A percentile compares a stretch with the other conserved stretches of the same genome.
Evolutionary conservation across 768 basidiomycete species (phyloP).

Genomic region (Leccinum variicolor): DNA sequence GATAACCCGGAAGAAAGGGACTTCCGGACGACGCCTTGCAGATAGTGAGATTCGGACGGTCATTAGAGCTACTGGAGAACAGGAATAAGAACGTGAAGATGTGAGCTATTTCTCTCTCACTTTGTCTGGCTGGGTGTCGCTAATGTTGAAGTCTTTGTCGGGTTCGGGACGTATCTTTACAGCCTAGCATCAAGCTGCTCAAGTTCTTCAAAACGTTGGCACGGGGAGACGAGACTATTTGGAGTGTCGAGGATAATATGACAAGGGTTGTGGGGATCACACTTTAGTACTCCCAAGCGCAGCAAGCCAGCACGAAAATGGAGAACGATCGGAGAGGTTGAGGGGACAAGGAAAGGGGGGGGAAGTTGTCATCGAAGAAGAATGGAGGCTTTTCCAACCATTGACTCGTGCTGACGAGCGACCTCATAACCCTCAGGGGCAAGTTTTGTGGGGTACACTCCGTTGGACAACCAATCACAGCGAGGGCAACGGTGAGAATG

Average conservation of each 20-base stretch:
- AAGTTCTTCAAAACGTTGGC: slow-evolving; percentile 30
- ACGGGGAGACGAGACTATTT: slow-evolving; percentile 11
- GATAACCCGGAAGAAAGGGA: slow-evolving; percentile 8
- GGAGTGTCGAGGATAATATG: background rate
- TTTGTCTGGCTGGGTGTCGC: background rate
- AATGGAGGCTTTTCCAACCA: too few species aligned
- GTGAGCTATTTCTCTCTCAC: slow-evolving; percentile 22
- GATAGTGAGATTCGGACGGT: slow-evolving; percentile 32
- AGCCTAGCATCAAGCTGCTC: slow-evolving; percentile 36
- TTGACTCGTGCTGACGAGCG: too few species aligned
- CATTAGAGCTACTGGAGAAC: slow-evolving; percentile 24
- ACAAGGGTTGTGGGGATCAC: slow-evolving; percentile 8
- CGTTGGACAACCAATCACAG: too few species aligned
- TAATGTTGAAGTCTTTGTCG: background rate
- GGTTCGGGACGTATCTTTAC: too few species aligned
- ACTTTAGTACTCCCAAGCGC: slow-evolving; percentile 13
- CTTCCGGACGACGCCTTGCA: slow-evolving; percentile 15
- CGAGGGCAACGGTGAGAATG: too few species aligned
- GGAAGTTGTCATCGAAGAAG: too few species aligned
- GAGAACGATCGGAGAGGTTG: slow-evolving; percentile 19
- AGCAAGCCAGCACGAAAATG: slow-evolving; percentile 18
- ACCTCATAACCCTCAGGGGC: too few species aligned
- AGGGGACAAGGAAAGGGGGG: slow-evolving; percentile 1
- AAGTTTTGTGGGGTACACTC: too few species aligned
- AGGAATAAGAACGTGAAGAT: slow-evolving; percentile 22